phyloP scores from a whole-genome alignment of 305 asterid species.

The Solanum hybrid region DNA sequence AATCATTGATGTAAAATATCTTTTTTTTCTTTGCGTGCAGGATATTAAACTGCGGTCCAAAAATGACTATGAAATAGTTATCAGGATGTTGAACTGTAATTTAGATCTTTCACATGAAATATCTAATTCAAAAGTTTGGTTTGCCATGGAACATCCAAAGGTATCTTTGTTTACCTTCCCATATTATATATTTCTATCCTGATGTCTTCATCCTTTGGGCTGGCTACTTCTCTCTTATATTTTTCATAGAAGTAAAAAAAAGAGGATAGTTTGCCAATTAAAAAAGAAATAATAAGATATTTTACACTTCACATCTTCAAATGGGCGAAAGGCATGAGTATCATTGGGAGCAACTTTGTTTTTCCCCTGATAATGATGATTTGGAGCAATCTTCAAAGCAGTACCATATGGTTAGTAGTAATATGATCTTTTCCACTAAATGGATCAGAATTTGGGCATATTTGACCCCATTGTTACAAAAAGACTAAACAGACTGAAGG shows the following conservation, averaged over 20 bases:
- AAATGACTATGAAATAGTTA: slow-evolving; percentile 55
- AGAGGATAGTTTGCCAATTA: not conserved
- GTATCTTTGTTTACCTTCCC: slow-evolving; percentile 27
- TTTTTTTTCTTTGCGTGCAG: slow-evolving; percentile 17
- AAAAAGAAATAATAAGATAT: not conserved
- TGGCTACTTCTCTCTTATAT: not conserved
- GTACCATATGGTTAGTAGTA: not conserved
- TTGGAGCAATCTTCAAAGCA: not conserved
- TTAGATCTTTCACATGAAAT: slow-evolving; percentile 36
- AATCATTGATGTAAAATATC: not conserved
- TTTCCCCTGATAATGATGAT: not conserved
- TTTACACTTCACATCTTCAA: not conserved
- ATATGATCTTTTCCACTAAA: not conserved
- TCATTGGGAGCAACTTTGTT: not conserved
- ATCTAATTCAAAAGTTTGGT: slow-evolving; percentile 51
- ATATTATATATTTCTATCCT: not conserved
- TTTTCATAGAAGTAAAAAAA: not conserved
- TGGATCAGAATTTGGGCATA: not conserved
- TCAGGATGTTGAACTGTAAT: slow-evolving; percentile 54
- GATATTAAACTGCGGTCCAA: slow-evolving; percentile 38
- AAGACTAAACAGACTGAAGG: not conserved
- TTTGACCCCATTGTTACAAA: not conserved
- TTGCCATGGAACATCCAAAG: slow-evolving; percentile 77
- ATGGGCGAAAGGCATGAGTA: not conserved
- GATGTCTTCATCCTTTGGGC: not conserved